phyloP scores from a whole-genome alignment of 805 yeast genomes.

The Candida pini region DNA sequence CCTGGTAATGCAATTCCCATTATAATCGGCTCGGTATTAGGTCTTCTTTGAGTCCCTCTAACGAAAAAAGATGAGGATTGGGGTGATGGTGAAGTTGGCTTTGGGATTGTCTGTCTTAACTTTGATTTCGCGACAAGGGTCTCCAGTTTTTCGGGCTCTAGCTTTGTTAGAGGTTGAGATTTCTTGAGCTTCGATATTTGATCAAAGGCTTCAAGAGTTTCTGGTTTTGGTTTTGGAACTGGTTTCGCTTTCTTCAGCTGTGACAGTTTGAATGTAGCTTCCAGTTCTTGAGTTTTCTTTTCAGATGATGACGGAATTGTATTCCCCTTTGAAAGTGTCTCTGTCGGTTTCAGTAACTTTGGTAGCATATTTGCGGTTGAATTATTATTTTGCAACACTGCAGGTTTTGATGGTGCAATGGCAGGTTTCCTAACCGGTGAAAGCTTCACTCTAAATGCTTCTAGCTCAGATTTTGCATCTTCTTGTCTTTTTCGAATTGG shows the following conservation, averaged over 20 bases:
- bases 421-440: slow-evolving; percentile 8
- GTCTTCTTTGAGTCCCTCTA: slow-evolving; percentile 1
- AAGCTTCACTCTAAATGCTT: slow-evolving; percentile 4
- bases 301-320: neutral
- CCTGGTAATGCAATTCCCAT: slow-evolving; percentile 20
- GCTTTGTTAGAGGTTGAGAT: slow-evolving; percentile 13
- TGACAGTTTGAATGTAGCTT: slow-evolving; percentile 9
- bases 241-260: slow-evolving; percentile 16
- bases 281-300: slow-evolving; percentile 9
- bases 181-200: slow-evolving; percentile 14
- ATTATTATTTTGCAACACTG: too few relatives aligned
- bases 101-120: slow-evolving; percentile 15
- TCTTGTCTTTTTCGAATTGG: slow-evolving; percentile 1
- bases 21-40: slow-evolving; percentile 5
- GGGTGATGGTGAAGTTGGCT: slow-evolving; percentile 4
- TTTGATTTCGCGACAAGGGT: slow-evolving; percentile 12
- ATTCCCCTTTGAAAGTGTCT: slow-evolving; percentile 1
- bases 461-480: slow-evolving; percentile 1
- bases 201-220: slow-evolving; percentile 26
- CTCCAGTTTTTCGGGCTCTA: slow-evolving; percentile 21
- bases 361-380: neutral
- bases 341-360: neutral
- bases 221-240: slow-evolving; percentile 5
- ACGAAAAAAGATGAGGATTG: neutral
- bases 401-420: too few relatives aligned